Percentiles rank a stretch among this genome's conserved stretches.
phyloP scores from a whole-genome alignment of 371 early-diverging fungal genomes.

The Rhizopus sp. region DNA sequence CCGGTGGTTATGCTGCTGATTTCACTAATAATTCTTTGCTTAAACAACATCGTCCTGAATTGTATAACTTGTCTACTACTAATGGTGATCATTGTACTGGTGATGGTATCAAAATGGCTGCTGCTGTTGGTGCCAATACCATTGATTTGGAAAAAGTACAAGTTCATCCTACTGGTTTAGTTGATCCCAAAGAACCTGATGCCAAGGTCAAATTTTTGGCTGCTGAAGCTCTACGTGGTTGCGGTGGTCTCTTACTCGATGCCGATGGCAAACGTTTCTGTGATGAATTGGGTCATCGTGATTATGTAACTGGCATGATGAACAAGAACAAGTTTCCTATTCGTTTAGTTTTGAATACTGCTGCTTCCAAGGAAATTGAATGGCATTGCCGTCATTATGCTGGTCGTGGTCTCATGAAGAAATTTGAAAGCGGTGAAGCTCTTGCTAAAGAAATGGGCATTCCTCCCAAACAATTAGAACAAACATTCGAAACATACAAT shows the following conservation, averaged over 20 bases:
- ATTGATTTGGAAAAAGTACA: conserved; percentile 96
- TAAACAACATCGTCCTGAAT: conserved; percentile 71
- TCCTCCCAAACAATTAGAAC: conserved; percentile 61
- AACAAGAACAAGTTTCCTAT: conserved; percentile 83
- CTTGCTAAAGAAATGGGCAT: conserved; percentile 86
- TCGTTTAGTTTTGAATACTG: conserved; percentile 83
- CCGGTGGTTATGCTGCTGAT: conserved; percentile 91
- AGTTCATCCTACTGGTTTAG: conserved; percentile 96
- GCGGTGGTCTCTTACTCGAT: conserved; percentile 87
- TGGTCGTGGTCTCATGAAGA: conserved; percentile 88
- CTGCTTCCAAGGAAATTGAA: conserved; percentile 87
- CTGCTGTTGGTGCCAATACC: conserved; percentile 79
- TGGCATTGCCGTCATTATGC: conserved; percentile 95
- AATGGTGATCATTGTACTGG: conserved; percentile 96
- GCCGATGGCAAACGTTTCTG: conserved; percentile 90
- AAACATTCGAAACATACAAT: conserved; percentile 85
- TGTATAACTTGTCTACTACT: conserved; percentile 77
- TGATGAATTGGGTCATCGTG: conserved; percentile 91
- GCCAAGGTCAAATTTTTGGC: conserved; percentile 89
- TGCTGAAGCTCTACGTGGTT: conserved; percentile 96
- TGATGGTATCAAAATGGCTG: conserved; percentile 93
- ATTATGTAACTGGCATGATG: conserved; percentile 85
- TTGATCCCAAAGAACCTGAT: conserved; percentile 88
- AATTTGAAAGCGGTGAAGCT: conserved; percentile 71
- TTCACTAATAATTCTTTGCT: conserved; percentile 64